Evolutionary conservation across 2,329 filamentous ascomycete genomes (phyloP), one percentile per base, ranked within the genome.

Genomic region (Calonectria fujianensis): DNA sequence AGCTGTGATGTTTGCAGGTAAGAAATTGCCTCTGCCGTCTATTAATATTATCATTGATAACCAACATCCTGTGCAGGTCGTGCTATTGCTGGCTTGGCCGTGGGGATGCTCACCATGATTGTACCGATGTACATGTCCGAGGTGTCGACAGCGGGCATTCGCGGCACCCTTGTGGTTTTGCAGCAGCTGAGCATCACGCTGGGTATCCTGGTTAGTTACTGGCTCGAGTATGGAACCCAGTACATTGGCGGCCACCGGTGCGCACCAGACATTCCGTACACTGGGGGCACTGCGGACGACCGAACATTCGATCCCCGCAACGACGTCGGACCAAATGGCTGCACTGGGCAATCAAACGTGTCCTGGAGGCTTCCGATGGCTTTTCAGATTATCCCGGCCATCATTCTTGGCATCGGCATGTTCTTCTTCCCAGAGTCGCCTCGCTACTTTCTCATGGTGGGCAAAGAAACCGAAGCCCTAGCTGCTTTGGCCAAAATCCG

Each of bases 361-460:
- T 79, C 87, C 5, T 90, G 89, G 82, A 83, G 88, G 14, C 84
- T 90, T 16, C 89, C 89, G 0, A 85, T 90, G 63, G 87, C 85
- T 1, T 75, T 90, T 24, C 89, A 90, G 77, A 91, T 92, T 71
- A 78, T 87, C 0, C 93, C 90, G 82, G 88, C 90, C 3, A 76
- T 92, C 16, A 85, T 93, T 45, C 85, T 93, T 1, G 85, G 89
- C 9, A 74, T 82, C 35, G 91, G 91, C 45, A 89, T 93, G 81
- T 75, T 91, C 69, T 86, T 92, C 78, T 87, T 92, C 10, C 85
- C 85, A 0, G 81, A 85, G 52, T 84, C 84, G 1, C 85, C 85
- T 3, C 82, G 85, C 2, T 86, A 76, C 74, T 78, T 79, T 52
- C 70, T 85, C 32, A 85, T 86, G 82, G 79, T 77, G 13, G 73